Conservation (phyloP, 306 rosid genomes). For the Elaeagnus macrophylla region DNA sequence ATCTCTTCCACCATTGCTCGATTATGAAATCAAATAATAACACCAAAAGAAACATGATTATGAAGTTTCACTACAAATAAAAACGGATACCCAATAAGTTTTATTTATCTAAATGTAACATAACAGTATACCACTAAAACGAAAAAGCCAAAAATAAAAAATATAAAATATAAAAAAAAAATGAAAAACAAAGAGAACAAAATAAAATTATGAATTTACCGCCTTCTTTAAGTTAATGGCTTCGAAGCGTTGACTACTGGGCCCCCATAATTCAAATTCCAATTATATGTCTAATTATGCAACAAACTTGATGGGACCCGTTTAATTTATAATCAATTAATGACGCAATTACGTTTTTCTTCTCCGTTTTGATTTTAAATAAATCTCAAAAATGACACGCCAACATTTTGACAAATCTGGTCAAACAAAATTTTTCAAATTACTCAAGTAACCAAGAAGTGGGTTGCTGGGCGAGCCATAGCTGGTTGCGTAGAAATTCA, state of each 20-base stretch:
- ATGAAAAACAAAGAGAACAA: slow-evolving; percentile 11
- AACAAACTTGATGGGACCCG: slow-evolving; percentile 25
- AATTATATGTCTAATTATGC: slow-evolving; percentile 24
- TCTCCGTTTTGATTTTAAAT: slow-evolving; percentile 10
- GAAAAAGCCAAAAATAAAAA: too few species aligned
- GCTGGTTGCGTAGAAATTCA: too few species aligned
- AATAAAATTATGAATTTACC: slow-evolving; percentile 16
- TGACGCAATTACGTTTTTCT: slow-evolving; percentile 6
- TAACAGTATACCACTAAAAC: too few species aligned
- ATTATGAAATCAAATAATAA: too few species aligned
- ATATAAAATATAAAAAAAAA: too few species aligned
- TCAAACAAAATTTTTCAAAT: slow-evolving; percentile 11
- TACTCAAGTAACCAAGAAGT: not conserved
- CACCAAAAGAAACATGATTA: too few species aligned
- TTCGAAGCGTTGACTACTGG: slow-evolving; percentile 13
- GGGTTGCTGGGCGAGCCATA: too few species aligned
- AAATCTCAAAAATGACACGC: slow-evolving; percentile 24
- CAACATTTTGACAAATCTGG: slow-evolving; percentile 20
- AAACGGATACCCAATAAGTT: too few species aligned
- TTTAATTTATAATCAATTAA: slow-evolving; percentile 24
- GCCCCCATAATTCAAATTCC: slow-evolving; percentile 32
- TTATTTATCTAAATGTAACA: too few species aligned
- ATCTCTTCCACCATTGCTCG: too few species aligned
- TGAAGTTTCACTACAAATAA: too few species aligned
- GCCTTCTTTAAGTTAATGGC: slow-evolving; percentile 31